Percentiles rank a stretch among this genome's conserved stretches.
phyloP scores from a whole-genome alignment of 2,329 filamentous ascomycete species.

The Lecanicillium sp. region DNA sequence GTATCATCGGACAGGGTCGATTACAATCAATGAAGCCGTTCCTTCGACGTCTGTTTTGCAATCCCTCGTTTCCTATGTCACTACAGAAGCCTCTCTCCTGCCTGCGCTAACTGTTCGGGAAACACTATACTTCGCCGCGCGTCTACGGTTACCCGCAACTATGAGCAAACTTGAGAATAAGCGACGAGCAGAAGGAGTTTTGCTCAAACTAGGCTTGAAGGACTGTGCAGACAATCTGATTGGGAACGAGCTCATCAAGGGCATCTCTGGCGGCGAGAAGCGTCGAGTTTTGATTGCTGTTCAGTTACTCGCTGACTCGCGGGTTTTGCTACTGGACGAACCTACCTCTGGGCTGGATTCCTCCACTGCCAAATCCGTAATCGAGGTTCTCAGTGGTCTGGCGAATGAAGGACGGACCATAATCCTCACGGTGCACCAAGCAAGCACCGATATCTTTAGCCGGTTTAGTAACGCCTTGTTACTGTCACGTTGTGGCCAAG shows the following conservation, averaged over 20 bases:
- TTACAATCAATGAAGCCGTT: constrained; percentile 61
- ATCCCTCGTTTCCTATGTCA: constrained; percentile 68
- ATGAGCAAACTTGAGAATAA: constrained; percentile 62
- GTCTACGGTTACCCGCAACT: constrained; percentile 59
- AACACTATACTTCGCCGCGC: constrained; percentile 62
- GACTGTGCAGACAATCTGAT: constrained; percentile 69
- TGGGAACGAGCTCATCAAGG: constrained; percentile 64
- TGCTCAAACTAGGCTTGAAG: constrained; percentile 70
- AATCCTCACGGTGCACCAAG: constrained; percentile 69
- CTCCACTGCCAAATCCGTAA: constrained; percentile 68
- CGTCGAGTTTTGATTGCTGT: constrained; percentile 69
- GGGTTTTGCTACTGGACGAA: constrained; percentile 65
- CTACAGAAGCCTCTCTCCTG: constrained; percentile 66
- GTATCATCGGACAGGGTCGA: constrained; percentile 52
- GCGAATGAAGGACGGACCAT: constrained; percentile 66
- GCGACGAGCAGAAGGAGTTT: constrained; percentile 58
- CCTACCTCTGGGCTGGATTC: constrained; percentile 69
- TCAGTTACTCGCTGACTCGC: constrained; percentile 67
- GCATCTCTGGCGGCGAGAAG: constrained; percentile 73
- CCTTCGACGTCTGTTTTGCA: constrained; percentile 61
- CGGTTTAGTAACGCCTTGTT: constrained; percentile 65
- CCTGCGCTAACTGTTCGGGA: constrained; percentile 69
- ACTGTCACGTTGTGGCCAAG: constrained; percentile 60
- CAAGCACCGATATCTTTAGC: constrained; percentile 63
- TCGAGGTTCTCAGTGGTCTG: constrained; percentile 62